Base-by-base conservation (phyloP, 2,329 filamentous ascomycete species). In the Stachybotrys chlorohalonatus region DNA sequence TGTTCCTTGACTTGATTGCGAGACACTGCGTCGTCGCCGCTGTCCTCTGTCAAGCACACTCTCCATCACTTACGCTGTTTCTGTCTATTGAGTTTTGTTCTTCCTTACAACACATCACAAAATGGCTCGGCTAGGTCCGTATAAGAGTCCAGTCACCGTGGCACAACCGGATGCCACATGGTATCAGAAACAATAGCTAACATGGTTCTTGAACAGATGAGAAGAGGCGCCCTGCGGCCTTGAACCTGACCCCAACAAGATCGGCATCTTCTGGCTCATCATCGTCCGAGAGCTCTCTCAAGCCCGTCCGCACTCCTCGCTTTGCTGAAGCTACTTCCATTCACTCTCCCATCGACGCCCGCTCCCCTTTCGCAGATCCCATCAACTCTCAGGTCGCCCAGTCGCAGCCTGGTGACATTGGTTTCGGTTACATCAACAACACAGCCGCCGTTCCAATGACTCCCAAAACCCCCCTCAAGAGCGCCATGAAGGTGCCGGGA, bases 351-450 rank as follows among this genome's bases (percentile, higher is more conserved):
- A 76, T 90, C 64, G 86, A 91, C 57, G 74, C 63, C 54, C 57
- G 73, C 51, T 77, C 78, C 36, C 82, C 83, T 8, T 87, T 88
- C 63, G 76, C 77, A 62, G 80, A 85, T 58, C 77, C 79, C 51
- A 79, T 82, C 47, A 75, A 73, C 59, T 78, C 78, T 48, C 76
- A 82, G 68, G 54, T 61, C 45, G 76, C 81, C 53, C 81, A 87
- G 68, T 75, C 85, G 53, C 86, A 90, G 67, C 88, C 92, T 36
- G 89, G 86, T 56, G 91, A 96, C 73, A 83, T 96, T 60, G 92
- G 92, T 61, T 96, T 97, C 71, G 91, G 92, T 69, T 96, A 96
- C 74, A 88, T 96, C 67, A 79, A 79, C 62, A 76, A 85, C 62
- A 73, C 79, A 57, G 79, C 85, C 65, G 78, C 78, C 60, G 77